Conservation (phyloP, 441 rosid species). For the Euphorbia corollata region DNA sequence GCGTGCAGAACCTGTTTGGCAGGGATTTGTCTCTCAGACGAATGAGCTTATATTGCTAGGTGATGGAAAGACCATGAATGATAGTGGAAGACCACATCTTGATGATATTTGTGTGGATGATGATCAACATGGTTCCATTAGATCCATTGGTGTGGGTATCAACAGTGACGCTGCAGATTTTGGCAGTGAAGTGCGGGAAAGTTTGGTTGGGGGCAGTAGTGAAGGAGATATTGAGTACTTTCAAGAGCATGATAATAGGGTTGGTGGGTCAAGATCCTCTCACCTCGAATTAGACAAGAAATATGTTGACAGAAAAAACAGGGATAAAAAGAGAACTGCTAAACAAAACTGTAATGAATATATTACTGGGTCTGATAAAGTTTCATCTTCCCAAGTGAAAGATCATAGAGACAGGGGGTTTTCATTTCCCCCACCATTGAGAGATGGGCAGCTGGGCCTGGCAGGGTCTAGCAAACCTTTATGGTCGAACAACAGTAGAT, state of each 20-base stretch:
- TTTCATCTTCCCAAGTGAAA: constrained; percentile 35
- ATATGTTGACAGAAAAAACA: constrained; percentile 31
- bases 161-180: constrained; percentile 83
- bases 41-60: constrained; percentile 63
- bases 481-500: constrained; percentile 47
- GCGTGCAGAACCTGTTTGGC: constrained; percentile 85
- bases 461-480: constrained; percentile 49
- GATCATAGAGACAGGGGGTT: constrained; percentile 51
- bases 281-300: constrained; percentile 23
- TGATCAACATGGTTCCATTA: constrained; percentile 83
- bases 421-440: constrained; percentile 65
- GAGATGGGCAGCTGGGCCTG: constrained; percentile 48
- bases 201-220: constrained; percentile 77
- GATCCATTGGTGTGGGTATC: constrained; percentile 94
- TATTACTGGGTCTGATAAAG: constrained; percentile 41
- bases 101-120: constrained; percentile 68
- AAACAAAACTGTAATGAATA: constrained; percentile 41
- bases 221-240: constrained; percentile 78
- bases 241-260: constrained; percentile 39
- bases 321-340: constrained; percentile 36
- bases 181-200: constrained; percentile 76
- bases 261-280: not conserved
- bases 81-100: constrained; percentile 37
- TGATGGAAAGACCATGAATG: constrained; percentile 44
- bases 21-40: constrained; percentile 81